phyloP scores from a whole-genome alignment of 805 yeast species.

The Hanseniaspora clermontiae region DNA sequence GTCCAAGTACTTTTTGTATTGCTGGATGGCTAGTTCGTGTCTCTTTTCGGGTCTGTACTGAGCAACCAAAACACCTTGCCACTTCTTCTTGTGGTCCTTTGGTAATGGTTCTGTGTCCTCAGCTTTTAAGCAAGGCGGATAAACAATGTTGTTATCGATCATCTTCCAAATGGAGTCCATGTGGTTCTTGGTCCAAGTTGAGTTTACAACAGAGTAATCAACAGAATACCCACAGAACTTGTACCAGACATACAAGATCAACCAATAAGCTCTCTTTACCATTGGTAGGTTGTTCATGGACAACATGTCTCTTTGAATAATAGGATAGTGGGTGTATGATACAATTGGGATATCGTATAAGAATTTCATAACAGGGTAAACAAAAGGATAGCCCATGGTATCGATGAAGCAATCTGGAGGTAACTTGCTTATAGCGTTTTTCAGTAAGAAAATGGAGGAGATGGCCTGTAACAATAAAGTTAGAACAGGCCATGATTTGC shows the following conservation, averaged over 20 bases:
- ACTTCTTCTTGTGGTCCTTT: constrained; percentile 26
- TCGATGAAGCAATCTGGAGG: constrained; percentile 88
- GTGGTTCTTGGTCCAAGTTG: constrained; percentile 85
- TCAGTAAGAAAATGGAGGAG: constrained; percentile 57
- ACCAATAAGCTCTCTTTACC: constrained; percentile 59
- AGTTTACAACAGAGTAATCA: constrained; percentile 59
- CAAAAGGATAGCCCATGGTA: constrained; percentile 87
- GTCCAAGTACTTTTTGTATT: constrained; percentile 46
- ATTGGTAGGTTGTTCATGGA: constrained; percentile 29
- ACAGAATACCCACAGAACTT: constrained; percentile 53
- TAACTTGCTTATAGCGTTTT: constrained; percentile 55
- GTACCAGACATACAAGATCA: constrained; percentile 48
- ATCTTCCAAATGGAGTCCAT: constrained; percentile 49
- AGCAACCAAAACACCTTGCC: constrained; percentile 42
- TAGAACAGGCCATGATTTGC: constrained; percentile 59
- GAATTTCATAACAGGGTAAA: constrained; percentile 52
- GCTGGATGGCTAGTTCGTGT: constrained; percentile 54
- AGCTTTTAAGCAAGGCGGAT: constrained; percentile 70
- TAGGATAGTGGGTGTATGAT: constrained; percentile 90
- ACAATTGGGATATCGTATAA: constrained; percentile 60
- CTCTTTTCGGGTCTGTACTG: constrained; percentile 95
- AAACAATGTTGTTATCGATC: constrained; percentile 39
- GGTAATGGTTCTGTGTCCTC: constrained; percentile 14
- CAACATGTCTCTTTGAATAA: constrained; percentile 80
- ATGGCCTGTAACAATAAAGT: constrained; percentile 80